These are phyloP conservation scores for Pyrenophora tritici-repentis DNA, from an alignment of 2,329 filamentous ascomycete genomes.

Conservation along the genomic window DNA sequence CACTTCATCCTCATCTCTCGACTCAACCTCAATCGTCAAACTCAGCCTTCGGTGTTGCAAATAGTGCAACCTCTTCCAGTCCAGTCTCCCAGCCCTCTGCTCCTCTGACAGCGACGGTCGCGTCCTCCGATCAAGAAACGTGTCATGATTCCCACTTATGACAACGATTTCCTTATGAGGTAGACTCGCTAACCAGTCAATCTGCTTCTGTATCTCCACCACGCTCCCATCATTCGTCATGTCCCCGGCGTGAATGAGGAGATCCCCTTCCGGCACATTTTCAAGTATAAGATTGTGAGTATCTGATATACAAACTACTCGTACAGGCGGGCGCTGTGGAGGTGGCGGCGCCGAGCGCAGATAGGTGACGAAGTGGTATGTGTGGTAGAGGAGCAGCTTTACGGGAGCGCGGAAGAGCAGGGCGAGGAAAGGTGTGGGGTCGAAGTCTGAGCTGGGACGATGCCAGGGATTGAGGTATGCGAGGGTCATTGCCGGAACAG, in stretches of 20 bases:
- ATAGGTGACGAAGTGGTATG: constrained; percentile 68
- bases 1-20: constrained; percentile 6
- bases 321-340: constrained; percentile 63
- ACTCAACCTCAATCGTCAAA: constrained; percentile 55
- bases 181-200: constrained; percentile 78
- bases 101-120: constrained; percentile 55
- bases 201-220: constrained; percentile 75
- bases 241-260: constrained; percentile 90
- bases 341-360: constrained; percentile 70
- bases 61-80: constrained; percentile 74
- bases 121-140: constrained; percentile 74
- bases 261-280: constrained; percentile 74
- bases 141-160: constrained; percentile 88
- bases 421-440: constrained; percentile 61
- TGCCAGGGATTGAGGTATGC: constrained; percentile 34
- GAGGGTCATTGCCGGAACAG: constrained; percentile 33
- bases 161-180: constrained; percentile 81
- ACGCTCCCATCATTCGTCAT: constrained; percentile 74
- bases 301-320: constrained; percentile 87
- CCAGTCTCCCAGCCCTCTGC: constrained; percentile 61
- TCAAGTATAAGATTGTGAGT: constrained; percentile 71
- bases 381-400: constrained; percentile 62
- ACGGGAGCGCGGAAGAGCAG: constrained; percentile 70
- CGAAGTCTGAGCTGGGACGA: constrained; percentile 41
- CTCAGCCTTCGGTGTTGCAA: constrained; percentile 71